phyloP scores from a whole-genome alignment of 768 basidiomycete species.

The Gyrodon lividus region DNA sequence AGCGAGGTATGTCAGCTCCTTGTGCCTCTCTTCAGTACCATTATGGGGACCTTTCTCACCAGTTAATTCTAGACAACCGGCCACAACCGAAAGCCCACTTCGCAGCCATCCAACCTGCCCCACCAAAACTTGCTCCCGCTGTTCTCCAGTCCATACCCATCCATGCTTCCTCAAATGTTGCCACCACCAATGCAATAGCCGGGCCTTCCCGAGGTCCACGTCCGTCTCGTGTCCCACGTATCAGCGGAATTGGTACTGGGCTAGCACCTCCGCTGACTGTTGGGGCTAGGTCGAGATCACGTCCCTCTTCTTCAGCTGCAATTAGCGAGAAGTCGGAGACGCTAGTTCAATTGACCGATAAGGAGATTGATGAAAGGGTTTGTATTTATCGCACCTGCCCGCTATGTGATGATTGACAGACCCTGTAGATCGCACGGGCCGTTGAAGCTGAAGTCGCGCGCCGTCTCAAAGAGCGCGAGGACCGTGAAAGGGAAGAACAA shows the following conservation, averaged over 20 bases:
- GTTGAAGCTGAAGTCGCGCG: slow-evolving; percentile 75
- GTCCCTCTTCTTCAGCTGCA: slow-evolving; percentile 14
- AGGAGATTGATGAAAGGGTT: slow-evolving; percentile 75
- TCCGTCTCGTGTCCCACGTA: slow-evolving; percentile 32
- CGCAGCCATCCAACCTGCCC: slow-evolving; percentile 53
- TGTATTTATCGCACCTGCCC: slow-evolving; percentile 16
- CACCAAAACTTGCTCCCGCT: slow-evolving; percentile 46
- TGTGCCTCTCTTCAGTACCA: background rate
- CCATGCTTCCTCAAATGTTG: slow-evolving; percentile 8
- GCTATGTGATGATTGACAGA: background rate
- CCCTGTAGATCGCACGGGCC: slow-evolving; percentile 60
- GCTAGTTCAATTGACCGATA: slow-evolving; percentile 47
- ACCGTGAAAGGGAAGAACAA: slow-evolving; percentile 33
- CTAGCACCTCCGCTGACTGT: slow-evolving; percentile 19
- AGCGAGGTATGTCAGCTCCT: slow-evolving; percentile 53
- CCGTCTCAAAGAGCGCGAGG: slow-evolving; percentile 50
- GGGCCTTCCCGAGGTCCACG: slow-evolving; percentile 26
- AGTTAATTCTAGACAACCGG: slow-evolving; percentile 47
- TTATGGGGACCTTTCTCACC: background rate
- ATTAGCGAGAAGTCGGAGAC: slow-evolving; percentile 19
- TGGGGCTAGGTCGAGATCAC: slow-evolving; percentile 15
- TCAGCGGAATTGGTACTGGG: slow-evolving; percentile 29
- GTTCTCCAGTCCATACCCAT: slow-evolving; percentile 44
- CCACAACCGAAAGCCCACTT: slow-evolving; percentile 61
- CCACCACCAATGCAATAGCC: slow-evolving; percentile 13